These are phyloP conservation scores for Pouteria glomerata DNA, from an alignment of 148 eudicot species.

Conservation along the genomic window DNA sequence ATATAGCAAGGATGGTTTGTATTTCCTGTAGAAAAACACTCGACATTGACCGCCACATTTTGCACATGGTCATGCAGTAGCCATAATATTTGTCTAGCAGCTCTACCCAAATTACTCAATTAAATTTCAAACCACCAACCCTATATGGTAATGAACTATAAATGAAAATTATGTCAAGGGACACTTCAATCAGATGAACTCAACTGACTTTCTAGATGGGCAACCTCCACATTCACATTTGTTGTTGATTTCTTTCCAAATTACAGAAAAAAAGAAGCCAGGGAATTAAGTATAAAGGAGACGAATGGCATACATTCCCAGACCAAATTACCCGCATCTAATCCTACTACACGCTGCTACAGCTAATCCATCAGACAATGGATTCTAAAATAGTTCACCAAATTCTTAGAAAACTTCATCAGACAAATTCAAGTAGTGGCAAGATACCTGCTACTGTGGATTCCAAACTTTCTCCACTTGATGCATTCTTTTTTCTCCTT, in stretches of 20 bases:
- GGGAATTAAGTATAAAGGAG: background rate
- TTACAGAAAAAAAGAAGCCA: background rate
- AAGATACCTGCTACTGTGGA: slow-evolving; percentile 34
- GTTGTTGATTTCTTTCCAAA: background rate
- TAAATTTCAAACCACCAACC: background rate
- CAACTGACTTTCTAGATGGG: background rate
- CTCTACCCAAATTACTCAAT: background rate
- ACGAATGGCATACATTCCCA: background rate
- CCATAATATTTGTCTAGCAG: background rate
- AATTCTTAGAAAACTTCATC: background rate
- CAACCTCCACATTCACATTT: background rate
- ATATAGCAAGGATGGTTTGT: too few relatives aligned
- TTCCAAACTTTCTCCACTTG: slow-evolving; percentile 44
- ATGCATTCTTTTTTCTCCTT: slow-evolving; percentile 45
- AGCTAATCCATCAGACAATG: background rate
- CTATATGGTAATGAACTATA: background rate
- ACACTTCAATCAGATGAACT: background rate
- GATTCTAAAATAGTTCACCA: background rate
- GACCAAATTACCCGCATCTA: background rate
- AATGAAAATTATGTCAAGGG: background rate
- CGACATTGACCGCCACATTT: too few relatives aligned
- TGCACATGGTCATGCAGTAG: background rate
- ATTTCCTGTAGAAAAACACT: too few relatives aligned
- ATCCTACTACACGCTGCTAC: background rate
- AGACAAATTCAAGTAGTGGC: background rate